Conservation (phyloP, 139 green algal species). For the Desmodesmus armatus region DNA sequence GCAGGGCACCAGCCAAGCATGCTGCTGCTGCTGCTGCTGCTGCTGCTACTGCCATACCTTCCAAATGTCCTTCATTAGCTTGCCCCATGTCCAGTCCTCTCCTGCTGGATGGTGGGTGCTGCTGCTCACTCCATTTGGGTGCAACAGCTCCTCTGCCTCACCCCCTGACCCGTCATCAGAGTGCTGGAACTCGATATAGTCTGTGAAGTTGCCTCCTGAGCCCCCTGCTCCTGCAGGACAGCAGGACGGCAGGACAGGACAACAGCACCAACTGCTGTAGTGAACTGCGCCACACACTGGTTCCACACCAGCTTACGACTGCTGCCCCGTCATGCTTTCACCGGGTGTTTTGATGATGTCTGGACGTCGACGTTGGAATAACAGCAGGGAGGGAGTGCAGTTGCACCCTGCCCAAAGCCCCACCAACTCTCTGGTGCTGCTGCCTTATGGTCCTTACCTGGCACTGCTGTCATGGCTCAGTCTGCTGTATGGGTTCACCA, state of each 20-base stretch:
- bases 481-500: too few species aligned
- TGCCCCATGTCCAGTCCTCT: constrained; percentile 11
- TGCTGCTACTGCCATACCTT: constrained; percentile 20
- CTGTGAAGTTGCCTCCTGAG: constrained; percentile 34
- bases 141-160: constrained; percentile 5
- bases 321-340: too few species aligned
- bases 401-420: too few species aligned
- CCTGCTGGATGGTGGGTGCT: neutral
- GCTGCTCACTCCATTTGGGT: neutral
- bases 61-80: constrained; percentile 32
- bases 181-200: constrained; percentile 50
- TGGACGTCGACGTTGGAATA: too few species aligned
- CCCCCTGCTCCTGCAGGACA: neutral
- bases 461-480: too few species aligned
- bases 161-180: constrained; percentile 31
- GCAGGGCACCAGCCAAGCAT: too few species aligned
- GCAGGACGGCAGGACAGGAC: neutral
- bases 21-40: constrained; percentile 1
- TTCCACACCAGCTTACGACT: too few species aligned
- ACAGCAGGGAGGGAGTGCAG: too few species aligned
- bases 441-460: too few species aligned
- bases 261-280: neutral
- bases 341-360: too few species aligned
- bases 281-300: too few species aligned
- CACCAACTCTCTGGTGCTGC: too few species aligned